Evolutionary conservation across 495 filamentous ascomycete species (phyloP).

Genomic region (Evansstolkia leycettana): DNA sequence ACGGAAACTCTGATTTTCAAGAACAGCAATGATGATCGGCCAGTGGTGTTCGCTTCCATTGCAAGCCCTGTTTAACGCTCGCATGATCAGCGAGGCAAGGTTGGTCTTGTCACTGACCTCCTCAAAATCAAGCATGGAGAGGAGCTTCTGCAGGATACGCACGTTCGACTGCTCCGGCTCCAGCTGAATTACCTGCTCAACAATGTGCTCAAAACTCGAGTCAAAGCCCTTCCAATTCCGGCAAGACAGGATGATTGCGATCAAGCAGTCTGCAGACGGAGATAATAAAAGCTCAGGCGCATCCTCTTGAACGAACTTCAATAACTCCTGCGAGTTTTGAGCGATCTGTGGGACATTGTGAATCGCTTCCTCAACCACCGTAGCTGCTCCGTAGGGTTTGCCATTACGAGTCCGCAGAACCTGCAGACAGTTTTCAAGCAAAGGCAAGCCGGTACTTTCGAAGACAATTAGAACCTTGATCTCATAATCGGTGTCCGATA

Average conservation of each 20-base stretch:
- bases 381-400: constrained; percentile 72
- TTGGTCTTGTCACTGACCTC: constrained; percentile 22
- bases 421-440: constrained; percentile 38
- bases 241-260: constrained; percentile 27
- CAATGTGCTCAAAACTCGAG: constrained; percentile 25
- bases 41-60: constrained; percentile 27
- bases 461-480: constrained; percentile 11
- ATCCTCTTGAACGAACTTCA: constrained; percentile 32
- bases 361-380: constrained; percentile 41
- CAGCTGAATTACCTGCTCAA: constrained; percentile 25
- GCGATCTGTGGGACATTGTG: constrained; percentile 29
- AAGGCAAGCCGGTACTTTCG: constrained; percentile 13
- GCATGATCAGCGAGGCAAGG: constrained; percentile 24
- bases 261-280: constrained; percentile 37
- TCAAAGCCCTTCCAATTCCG: constrained; percentile 29
- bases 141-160: constrained; percentile 26
- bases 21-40: constrained; percentile 32
- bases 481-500: constrained; percentile 16
- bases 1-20: constrained; percentile 31
- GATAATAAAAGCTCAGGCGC: constrained; percentile 40
- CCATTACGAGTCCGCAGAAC: constrained; percentile 51
- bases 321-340: constrained; percentile 20
- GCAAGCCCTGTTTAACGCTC: constrained; percentile 23
- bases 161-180: constrained; percentile 28
- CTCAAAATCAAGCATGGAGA: constrained; percentile 27